Evolutionary conservation across 345 rosid species (phyloP).

Genomic region (Salix koriyanagi): DNA sequence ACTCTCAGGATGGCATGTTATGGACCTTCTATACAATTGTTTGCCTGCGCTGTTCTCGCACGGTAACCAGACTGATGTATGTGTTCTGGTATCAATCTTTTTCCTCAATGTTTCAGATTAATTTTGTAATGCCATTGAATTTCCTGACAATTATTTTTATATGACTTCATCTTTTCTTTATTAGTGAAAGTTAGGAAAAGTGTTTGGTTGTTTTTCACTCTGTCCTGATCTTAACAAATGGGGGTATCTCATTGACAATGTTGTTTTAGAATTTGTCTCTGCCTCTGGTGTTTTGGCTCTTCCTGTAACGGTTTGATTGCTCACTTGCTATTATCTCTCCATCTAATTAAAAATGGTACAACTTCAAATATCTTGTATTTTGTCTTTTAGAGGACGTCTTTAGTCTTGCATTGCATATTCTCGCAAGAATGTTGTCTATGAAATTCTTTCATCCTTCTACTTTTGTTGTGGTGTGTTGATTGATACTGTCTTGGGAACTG

Average conservation of each 20-base stretch:
- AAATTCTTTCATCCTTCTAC: not conserved
- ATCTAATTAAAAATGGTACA: not conserved
- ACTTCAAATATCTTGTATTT: not conserved
- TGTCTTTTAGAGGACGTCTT: not conserved
- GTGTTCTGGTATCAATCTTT: constrained; percentile 66
- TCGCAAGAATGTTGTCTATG: too few species aligned
- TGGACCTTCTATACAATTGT: constrained; percentile 79
- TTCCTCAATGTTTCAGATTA: not conserved
- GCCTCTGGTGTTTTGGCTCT: not conserved
- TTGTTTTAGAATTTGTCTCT: not conserved
- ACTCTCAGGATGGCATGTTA: constrained; percentile 58
- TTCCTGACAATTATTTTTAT: not conserved
- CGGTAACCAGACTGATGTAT: constrained; percentile 67
- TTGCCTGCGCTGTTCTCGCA: constrained; percentile 75
- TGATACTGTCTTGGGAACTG: not conserved
- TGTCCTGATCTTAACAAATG: too few species aligned
- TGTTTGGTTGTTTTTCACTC: too few species aligned
- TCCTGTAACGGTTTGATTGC: not conserved
- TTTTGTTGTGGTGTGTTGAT: not conserved
- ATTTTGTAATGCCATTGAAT: not conserved
- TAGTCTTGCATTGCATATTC: too few species aligned
- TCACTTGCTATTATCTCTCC: not conserved
- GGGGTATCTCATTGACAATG: too few species aligned
- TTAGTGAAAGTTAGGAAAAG: too few species aligned
- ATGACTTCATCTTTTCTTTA: too few species aligned